Evolutionary conservation across 192 early-diverging fungal genomes (phyloP).

Genomic region (Coemansia sp.): DNA sequence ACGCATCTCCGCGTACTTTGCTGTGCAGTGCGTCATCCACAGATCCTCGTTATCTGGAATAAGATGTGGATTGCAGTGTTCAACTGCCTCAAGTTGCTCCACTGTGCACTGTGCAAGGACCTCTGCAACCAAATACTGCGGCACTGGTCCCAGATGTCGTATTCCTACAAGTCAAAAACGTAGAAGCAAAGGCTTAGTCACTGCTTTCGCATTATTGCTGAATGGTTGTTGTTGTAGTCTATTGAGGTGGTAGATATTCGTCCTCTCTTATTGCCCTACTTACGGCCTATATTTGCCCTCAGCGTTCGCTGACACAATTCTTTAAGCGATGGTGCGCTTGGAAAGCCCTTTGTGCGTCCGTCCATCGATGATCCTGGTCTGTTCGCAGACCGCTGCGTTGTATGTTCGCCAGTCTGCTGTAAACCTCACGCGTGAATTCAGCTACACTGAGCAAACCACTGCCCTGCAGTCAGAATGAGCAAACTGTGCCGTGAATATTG

Average conservation of each 20-base stretch:
- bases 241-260: not conserved
- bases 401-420: no score
- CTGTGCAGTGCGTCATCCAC: slow-evolving; percentile 28
- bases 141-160: slow-evolving; percentile 26
- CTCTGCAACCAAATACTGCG: slow-evolving; percentile 34
- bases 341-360: not conserved
- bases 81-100: slow-evolving; percentile 41
- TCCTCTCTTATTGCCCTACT: not conserved
- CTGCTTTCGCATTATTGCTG: no score
- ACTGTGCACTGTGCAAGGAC: slow-evolving; percentile 40
- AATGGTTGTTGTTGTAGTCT: not conserved
- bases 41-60: slow-evolving; percentile 39
- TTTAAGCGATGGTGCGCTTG: slow-evolving; percentile 26
- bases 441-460: no score
- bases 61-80: slow-evolving; percentile 44
- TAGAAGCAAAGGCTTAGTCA: not conserved
- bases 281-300: slow-evolving; percentile 29
- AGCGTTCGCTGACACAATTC: slow-evolving; percentile 41
- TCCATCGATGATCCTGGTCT: slow-evolving; percentile 4
- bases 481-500: no score
- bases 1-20: slow-evolving; percentile 19
- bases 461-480: no score
- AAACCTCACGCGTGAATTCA: no score
- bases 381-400: no score
- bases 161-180: slow-evolving; percentile 14